phyloP scores from a whole-genome alignment of 345 rosid genomes.

The Gossypium rotundifolium region DNA sequence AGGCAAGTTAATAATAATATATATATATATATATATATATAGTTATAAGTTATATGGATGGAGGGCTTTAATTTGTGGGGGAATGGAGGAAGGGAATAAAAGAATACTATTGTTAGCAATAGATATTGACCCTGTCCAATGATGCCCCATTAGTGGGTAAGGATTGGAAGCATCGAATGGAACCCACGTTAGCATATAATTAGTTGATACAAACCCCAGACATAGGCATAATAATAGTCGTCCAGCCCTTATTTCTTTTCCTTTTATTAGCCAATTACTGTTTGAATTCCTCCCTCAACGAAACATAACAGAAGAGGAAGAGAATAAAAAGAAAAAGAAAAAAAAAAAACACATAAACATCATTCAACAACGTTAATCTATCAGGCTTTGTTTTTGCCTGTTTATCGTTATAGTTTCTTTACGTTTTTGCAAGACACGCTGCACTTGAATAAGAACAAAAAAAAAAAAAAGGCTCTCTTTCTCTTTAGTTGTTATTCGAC shows the following conservation, averaged over 20 bases:
- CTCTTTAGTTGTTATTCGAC: background rate
- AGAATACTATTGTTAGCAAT: background rate
- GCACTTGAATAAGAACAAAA: background rate
- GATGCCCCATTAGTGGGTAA: background rate
- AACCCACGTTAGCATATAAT: background rate
- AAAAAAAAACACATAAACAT: background rate
- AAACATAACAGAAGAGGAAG: background rate
- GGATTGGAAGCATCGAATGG: background rate
- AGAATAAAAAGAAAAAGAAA: background rate
- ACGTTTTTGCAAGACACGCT: background rate
- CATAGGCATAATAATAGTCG: background rate
- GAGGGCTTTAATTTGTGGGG: background rate
- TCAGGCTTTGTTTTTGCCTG: background rate
- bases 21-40: no score
- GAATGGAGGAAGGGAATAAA: background rate
- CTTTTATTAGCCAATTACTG: constrained; percentile 5
- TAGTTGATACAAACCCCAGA: background rate
- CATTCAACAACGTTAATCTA: constrained; percentile 1
- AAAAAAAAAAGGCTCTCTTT: background rate
- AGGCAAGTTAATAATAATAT: no score
- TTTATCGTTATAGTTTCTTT: background rate
- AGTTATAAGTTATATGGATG: no score
- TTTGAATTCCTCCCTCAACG: background rate
- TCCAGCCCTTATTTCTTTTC: background rate
- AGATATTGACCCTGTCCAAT: constrained; percentile 3